Evolutionary conservation across 306 rosid species (phyloP).

Genomic region (Rosa chinensis): DNA sequence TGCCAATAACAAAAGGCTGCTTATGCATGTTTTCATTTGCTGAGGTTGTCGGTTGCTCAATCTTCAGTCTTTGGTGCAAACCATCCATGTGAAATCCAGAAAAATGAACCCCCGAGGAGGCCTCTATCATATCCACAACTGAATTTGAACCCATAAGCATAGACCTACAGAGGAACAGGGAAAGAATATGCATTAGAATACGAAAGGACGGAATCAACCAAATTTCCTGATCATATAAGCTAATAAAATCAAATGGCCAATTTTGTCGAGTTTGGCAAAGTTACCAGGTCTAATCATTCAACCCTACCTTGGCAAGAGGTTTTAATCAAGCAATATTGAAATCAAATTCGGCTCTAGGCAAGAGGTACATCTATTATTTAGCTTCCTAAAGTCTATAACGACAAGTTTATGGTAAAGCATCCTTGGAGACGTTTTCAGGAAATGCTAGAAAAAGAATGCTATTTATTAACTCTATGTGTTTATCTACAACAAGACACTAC

Average conservation of each 20-base stretch:
- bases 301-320: no score
- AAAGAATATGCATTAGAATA: slow-evolving; percentile 8
- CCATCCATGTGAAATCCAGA: slow-evolving; percentile 82
- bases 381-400: no score
- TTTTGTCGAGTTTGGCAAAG: background rate
- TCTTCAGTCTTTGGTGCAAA: slow-evolving; percentile 46
- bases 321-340: background rate
- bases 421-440: background rate
- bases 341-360: background rate
- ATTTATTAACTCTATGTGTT: background rate
- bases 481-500: background rate
- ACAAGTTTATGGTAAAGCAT: background rate
- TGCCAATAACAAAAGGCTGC: slow-evolving; percentile 95
- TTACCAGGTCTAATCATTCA: background rate
- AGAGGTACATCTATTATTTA: no score
- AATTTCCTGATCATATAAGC: background rate
- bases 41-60: slow-evolving; percentile 55
- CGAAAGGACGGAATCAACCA: background rate
- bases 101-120: slow-evolving; percentile 93
- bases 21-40: slow-evolving; percentile 51
- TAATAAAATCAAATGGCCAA: background rate
- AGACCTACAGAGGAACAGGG: slow-evolving; percentile 32
- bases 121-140: slow-evolving; percentile 75
- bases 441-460: background rate
- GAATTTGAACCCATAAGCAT: slow-evolving; percentile 64